These are phyloP conservation scores for Melastoma candidum DNA, from an alignment of 441 rosid genomes.

Conservation along the genomic window DNA sequence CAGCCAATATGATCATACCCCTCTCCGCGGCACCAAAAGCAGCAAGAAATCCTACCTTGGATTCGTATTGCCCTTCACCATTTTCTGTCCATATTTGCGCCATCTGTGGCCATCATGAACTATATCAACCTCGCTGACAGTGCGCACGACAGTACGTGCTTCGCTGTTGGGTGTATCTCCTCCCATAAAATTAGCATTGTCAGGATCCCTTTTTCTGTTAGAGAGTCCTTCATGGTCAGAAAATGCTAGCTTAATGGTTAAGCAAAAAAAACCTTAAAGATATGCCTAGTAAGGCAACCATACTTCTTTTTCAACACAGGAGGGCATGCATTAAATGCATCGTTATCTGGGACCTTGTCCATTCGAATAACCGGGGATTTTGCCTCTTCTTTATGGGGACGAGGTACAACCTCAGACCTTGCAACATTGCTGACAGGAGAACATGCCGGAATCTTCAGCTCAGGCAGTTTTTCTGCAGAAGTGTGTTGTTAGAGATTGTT, in stretches of 20 bases:
- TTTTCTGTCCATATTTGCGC: conserved; percentile 98
- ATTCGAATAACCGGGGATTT: conserved; percentile 35
- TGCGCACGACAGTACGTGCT: conserved; percentile 52
- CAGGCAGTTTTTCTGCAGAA: conserved; percentile 33
- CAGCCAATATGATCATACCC: no score
- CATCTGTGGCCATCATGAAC: conserved; percentile 94
- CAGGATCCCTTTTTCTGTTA: conserved; percentile 53
- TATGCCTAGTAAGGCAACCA: conserved; percentile 5
- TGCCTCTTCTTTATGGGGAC: conserved; percentile 28
- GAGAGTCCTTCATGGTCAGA: conserved; percentile 12
- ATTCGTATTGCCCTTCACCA: conserved; percentile 90
- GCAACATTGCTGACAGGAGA: conserved; percentile 22
- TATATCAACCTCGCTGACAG: conserved; percentile 63
- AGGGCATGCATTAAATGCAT: conserved; percentile 30
- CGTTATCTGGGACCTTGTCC: conserved; percentile 35
- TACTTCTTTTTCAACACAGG: conserved; percentile 62
- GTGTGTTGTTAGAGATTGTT: conserved; percentile 1
- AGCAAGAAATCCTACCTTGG: conserved; percentile 48
- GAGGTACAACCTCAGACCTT: conserved; percentile 27
- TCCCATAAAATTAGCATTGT: conserved; percentile 26
- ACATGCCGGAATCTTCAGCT: conserved; percentile 31
- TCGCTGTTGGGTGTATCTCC: conserved; percentile 47
- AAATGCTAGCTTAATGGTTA: conserved; percentile 6
- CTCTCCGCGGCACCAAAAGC: background rate
- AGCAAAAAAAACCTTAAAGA: conserved; percentile 7